Evolutionary conservation across 371 early-diverging fungal species (phyloP).

Genomic region (Rhizopus delemar): DNA sequence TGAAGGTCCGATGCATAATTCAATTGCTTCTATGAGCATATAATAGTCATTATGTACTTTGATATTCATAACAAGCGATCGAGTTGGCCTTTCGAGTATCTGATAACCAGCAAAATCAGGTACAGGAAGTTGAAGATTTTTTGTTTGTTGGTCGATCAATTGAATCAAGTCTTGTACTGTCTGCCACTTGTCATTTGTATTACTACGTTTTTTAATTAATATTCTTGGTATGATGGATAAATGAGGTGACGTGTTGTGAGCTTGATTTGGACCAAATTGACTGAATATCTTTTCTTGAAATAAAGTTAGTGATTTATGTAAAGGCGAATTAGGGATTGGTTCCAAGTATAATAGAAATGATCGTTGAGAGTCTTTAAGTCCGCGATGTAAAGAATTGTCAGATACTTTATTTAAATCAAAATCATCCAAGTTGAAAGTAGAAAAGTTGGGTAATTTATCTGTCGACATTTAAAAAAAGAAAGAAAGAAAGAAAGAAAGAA

Average conservation of each 20-base stretch:
- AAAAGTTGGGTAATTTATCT: constrained; percentile 24
- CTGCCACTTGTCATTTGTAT: constrained; percentile 27
- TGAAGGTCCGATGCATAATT: constrained; percentile 14
- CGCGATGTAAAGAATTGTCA: constrained; percentile 26
- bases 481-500: constrained; percentile 1
- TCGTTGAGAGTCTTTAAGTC: constrained; percentile 31
- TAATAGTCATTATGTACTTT: constrained; percentile 18
- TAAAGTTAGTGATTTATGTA: constrained; percentile 23
- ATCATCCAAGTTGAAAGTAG: constrained; percentile 30
- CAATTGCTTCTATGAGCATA: constrained; percentile 21
- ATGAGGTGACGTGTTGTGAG: constrained; percentile 31
- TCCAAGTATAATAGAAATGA: constrained; percentile 34
- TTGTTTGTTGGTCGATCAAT: constrained; percentile 21
- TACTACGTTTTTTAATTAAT: constrained; percentile 23
- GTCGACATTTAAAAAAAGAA: background rate
- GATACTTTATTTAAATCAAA: constrained; percentile 24
- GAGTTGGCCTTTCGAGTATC: constrained; percentile 27
- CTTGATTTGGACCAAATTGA: constrained; percentile 37
- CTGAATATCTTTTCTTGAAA: constrained; percentile 32
- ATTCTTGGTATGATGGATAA: constrained; percentile 25
- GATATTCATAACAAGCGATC: constrained; percentile 29
- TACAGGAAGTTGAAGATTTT: constrained; percentile 8
- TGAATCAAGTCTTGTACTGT: constrained; percentile 23
- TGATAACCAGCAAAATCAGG: constrained; percentile 34
- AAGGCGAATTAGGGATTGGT: constrained; percentile 25